A percentile compares a stretch with the other conserved stretches of the same genome.
Conservation (phyloP, 345 rosid species). For the Moringa oleifera region DNA sequence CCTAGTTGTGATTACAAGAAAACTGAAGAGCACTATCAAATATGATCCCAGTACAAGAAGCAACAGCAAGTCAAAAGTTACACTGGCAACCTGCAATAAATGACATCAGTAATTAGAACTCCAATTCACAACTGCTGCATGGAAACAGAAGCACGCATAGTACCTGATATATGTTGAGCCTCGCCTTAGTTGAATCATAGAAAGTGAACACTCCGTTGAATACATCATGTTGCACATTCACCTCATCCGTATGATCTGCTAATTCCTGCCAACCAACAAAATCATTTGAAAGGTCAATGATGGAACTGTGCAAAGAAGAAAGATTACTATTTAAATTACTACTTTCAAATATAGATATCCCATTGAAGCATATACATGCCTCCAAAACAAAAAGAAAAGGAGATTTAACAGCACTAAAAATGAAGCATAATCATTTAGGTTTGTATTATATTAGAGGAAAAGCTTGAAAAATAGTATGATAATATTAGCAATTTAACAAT, state of each 20-base stretch:
- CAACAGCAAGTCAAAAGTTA: conserved; percentile 88
- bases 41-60: conserved; percentile 92
- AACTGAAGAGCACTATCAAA: conserved; percentile 82
- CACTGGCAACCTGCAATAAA: conserved; percentile 90
- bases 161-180: conserved; percentile 90
- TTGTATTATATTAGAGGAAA: not conserved
- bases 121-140: too few species aligned
- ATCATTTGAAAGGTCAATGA: not conserved
- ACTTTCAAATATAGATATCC: not conserved
- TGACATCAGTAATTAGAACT: not conserved
- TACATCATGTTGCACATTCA: conserved; percentile 68
- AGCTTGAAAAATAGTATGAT: too few species aligned
- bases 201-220: conserved; percentile 85
- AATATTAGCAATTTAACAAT: not conserved
- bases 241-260: conserved; percentile 71
- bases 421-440: not conserved
- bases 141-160: not conserved
- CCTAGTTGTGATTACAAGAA: conserved; percentile 93
- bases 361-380: not conserved
- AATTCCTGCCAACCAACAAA: conserved; percentile 63
- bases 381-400: not conserved
- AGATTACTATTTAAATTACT: not conserved
- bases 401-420: not conserved
- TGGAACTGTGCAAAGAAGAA: not conserved
- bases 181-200: conserved; percentile 76